Base-by-base conservation (phyloP, 768 basidiomycete species). In the Postia placenta region DNA sequence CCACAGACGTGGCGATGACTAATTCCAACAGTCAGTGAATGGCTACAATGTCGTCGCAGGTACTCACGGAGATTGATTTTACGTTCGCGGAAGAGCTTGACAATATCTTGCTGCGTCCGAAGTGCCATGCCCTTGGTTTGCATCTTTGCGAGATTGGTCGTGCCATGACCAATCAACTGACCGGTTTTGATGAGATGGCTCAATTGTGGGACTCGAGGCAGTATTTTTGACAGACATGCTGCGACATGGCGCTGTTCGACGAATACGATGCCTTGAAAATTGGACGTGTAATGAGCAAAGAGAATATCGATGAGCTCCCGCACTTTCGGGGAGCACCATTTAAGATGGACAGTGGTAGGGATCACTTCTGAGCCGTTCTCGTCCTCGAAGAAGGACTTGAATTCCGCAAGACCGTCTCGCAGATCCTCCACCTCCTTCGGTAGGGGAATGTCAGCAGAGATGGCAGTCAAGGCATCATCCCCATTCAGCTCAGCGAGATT, bases 191-290 rank as follows among this genome's bases (percentile, higher is more conserved):
- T 72, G 56, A 75, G 71, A 2, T 71, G 76, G 50, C 70, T 67
- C 11, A 91, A 65, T 36, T 75, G 73, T 0, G 83, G 75, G 2
- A 90, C 71, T 26, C 70, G 73, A 1, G 78, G 72, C 3, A 95
- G 69, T 25, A 92, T 63, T 56, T 70, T 78, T 2, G 85, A 76
- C 12, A 95, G 73, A 40, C 80, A 80, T 15, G 76, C 69, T 2
- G 91, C 92, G 14, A 86, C 74, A 55, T 92, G 88, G 9, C 92
- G 78, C 60, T 91, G 89, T 52, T 91, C 82, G 15, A 91, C 90
- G 62, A 95, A 95, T 38, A 94, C 73, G 53, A 94, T 93, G 17
- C 80, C 80, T 57, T 92, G 90, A 59, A 92, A 90, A 2, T 73
- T 64, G 2, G 63, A 57, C 11, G 74, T 74, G 43, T 76, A 66